A percentile compares a stretch with the other conserved stretches of the same genome.
Evolutionary conservation across 805 yeast genomes (phyloP).

Genomic region (Saccharomycopsis olivae): DNA sequence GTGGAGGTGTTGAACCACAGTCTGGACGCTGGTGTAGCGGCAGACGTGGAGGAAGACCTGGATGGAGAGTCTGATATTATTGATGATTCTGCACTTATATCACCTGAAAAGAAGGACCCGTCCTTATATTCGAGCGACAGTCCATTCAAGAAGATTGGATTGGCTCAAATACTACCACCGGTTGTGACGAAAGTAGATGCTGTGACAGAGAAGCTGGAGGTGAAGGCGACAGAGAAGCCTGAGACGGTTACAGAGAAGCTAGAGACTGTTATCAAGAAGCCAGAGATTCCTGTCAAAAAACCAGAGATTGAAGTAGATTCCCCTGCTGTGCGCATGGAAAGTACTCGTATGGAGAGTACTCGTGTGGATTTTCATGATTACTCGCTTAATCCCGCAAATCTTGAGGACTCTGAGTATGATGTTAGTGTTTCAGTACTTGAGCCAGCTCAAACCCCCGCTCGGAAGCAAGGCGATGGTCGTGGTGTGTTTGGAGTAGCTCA

Average conservation of each 20-base stretch:
- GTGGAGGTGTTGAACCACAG: not conserved
- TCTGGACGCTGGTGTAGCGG: not conserved
- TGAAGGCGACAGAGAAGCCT: not conserved
- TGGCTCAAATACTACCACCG: not conserved
- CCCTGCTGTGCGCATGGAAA: too few species aligned
- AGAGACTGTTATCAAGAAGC: too few species aligned
- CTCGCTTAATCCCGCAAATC: constrained; percentile 15
- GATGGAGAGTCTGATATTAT: constrained; percentile 6
- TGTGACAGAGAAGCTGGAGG: not conserved
- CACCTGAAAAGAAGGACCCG: constrained; percentile 19
- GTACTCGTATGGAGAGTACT: constrained; percentile 1
- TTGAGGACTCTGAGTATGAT: constrained; percentile 18
- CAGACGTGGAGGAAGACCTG: not conserved
- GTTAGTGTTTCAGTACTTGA: constrained; percentile 14
- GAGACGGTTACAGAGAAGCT: not conserved
- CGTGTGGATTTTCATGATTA: constrained; percentile 12
- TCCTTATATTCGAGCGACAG: constrained; percentile 12
- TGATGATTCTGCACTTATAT: constrained; percentile 16
- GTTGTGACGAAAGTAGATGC: too few species aligned
- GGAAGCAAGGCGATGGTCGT: not conserved
- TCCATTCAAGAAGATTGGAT: not conserved
- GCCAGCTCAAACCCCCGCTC: too few species aligned
- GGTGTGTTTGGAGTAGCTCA: not conserved
- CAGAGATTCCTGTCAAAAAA: not conserved
- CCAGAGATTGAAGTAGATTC: not conserved